A percentile compares a stretch with the other conserved stretches of the same genome.
phyloP scores from a whole-genome alignment of 2,329 filamentous ascomycete genomes.

The Claviceps sp. region DNA sequence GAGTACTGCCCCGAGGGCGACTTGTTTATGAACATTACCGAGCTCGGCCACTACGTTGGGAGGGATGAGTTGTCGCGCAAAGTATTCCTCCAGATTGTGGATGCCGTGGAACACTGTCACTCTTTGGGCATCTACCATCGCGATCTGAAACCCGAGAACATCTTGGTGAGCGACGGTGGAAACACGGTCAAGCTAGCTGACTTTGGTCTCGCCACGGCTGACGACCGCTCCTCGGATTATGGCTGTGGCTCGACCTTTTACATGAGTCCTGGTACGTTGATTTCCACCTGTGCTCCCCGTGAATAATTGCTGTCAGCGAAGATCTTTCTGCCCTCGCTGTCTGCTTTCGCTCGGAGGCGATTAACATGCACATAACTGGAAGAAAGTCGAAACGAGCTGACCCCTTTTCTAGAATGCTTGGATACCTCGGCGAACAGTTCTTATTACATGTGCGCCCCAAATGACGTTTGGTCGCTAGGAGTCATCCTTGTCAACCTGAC shows the following conservation, averaged over 20 bases:
- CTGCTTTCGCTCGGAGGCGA: too few relatives aligned
- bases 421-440: slow-evolving; percentile 61
- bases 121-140: slow-evolving; percentile 87
- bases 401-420: slow-evolving; percentile 58
- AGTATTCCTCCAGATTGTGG: slow-evolving; percentile 87
- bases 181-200: slow-evolving; percentile 91
- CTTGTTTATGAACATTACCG: slow-evolving; percentile 93
- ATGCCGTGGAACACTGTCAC: slow-evolving; percentile 94
- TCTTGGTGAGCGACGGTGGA: slow-evolving; percentile 79
- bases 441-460: slow-evolving; percentile 82
- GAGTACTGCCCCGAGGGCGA: slow-evolving; percentile 97
- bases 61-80: slow-evolving; percentile 79
- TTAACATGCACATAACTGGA: too few relatives aligned
- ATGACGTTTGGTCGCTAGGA: slow-evolving; percentile 96
- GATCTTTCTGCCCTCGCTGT: too few relatives aligned
- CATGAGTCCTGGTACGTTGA: slow-evolving; percentile 85
- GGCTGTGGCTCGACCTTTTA: slow-evolving; percentile 98
- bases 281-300: background rate
- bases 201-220: slow-evolving; percentile 86
- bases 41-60: slow-evolving; percentile 82
- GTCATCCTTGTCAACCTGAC: slow-evolving; percentile 96
- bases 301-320: too few relatives aligned
- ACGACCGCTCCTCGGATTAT: slow-evolving; percentile 78
- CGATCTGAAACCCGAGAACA: slow-evolving; percentile 96
- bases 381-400: background rate